A percentile compares a stretch with the other conserved stretches of the same genome.
Conservation (phyloP, 257 asterid species). For the Coffea eugenioides region DNA sequence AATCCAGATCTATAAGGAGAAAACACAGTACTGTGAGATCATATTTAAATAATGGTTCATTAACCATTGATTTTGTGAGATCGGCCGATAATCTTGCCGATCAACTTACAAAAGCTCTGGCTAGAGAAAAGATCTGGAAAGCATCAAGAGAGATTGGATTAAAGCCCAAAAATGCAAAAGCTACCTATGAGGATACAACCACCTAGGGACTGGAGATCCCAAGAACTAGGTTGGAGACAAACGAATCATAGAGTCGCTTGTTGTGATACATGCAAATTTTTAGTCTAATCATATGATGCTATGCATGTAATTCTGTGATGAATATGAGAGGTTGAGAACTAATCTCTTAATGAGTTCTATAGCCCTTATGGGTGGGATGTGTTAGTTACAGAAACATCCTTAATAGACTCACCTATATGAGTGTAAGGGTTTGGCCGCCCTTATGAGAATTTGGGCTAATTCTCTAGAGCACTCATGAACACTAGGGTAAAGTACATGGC, state of each 20-base stretch:
- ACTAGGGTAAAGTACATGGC: neutral
- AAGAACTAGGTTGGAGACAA: neutral
- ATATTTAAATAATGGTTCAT: no score
- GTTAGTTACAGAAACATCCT: neutral
- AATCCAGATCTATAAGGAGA: no score
- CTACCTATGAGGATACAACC: neutral
- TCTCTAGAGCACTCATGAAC: neutral
- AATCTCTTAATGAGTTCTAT: neutral
- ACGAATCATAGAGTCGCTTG: neutral
- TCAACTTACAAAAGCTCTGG: neutral
- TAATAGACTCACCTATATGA: neutral
- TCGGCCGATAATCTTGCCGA: no score
- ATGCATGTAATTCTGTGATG: no score
- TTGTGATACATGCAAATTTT: no score
- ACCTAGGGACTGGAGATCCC: neutral
- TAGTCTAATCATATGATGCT: neutral
- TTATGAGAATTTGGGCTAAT: neutral
- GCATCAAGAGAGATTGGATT: neutral
- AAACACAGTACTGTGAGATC: no score
- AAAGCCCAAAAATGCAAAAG: no score
- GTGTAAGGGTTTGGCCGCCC: neutral
- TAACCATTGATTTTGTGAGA: no score
- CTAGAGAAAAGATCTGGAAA: neutral
- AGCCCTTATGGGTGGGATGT: neutral
- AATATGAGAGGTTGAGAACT: neutral